Base-by-base conservation (phyloP, 345 rosid species). In the Citrus unshiu region DNA sequence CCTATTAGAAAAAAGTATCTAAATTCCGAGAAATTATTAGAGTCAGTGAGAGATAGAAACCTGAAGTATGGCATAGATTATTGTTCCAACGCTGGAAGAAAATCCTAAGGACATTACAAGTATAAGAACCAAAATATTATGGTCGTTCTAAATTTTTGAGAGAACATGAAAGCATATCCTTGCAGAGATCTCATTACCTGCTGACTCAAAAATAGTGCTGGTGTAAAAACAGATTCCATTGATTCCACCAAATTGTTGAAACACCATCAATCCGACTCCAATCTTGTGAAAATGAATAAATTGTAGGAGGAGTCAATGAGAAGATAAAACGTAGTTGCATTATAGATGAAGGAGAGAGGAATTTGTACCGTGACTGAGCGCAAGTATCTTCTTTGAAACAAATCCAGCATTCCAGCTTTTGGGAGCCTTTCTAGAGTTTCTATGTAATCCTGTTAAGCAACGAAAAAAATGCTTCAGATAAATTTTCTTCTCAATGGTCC, bases 201-300 rank as follows among this genome's bases (percentile, higher is more conserved):
- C 97, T 78, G 90, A 86, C 85, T 86, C 95, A 34, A 93, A 92
- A 78, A 90, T 93, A 60, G 87, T 72, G 93, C 94, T 87, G 65
- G 80, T 74, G 76, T 96, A 93, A 78, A 96, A 93, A 85, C 95
- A 90, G 78, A 94, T 81, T 59, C 96, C 99, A 5, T 95, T 93
- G 81, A 93, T 93, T 83, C 98, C 99, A 67, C 98, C 99, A 80
- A 91, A 90, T 86, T 95, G 98, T 82, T 95, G 99, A 86, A 85
- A 83, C 58, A 89, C 89, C 99, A 93, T 95, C 75, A 95, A 43
- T 76, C 98, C 98, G 34, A 93, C 96, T 70, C 97, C 98, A 78
- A 93, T 95, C 97, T 95, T 88, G 74, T 87, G 69, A 80, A 68
- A 74, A 60, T 39, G 65, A 77, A 61, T 35, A 12, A 18, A n/a